Evolutionary conservation across 2,329 filamentous ascomycete species (phyloP), one percentile per base, ranked within the genome.

Genomic region (Fusarium sterilihyphosum): DNA sequence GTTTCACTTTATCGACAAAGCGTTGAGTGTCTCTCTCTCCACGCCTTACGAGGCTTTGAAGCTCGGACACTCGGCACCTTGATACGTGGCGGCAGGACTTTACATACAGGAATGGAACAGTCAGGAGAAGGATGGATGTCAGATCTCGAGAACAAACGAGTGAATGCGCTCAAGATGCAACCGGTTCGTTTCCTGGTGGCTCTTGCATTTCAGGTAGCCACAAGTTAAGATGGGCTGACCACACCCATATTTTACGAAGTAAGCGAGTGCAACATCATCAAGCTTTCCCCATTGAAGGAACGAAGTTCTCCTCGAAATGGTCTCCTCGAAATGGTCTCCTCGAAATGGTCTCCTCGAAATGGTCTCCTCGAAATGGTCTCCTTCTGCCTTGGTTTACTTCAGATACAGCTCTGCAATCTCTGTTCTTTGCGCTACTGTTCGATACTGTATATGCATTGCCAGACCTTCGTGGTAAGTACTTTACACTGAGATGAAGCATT

Each of bases 131-230:
- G n/a, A 43, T 35, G 33, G 35, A 37, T 38, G 13, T 31, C n/a
- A 24, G 22, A 24, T 26, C 43, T 29, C 20, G 22, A 53, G 57
- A 38, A 22, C 10, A 47, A 44, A 53, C 44, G 5, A 47, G 24
- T 24, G 22, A 49, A 41, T 22, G 38, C 11, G 24, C 38, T 29
- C 37, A 50, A 41, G 31, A 53, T 44, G 29, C 50, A 46, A 35
- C 26, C 49, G 6, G 31, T 33, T 49, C 33, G 20, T 60, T 49
- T 35, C 40, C 14, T 49, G 37, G 59, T 57, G 41, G 58, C 53
- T 61, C 67, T 47, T 54, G 43, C 63, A 72, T 68, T 54, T 75
- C 73, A 74, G 68, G 60, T 75, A 61, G 65, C 73, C 72, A 73
- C 69, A 61, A 61, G 43, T 41, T 47, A 33, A 29, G 24, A 37